Percentiles rank a stretch among this genome's conserved stretches.
Evolutionary conservation across 192 early-diverging fungal genomes (phyloP).

Genomic region (Dispira parvispora): DNA sequence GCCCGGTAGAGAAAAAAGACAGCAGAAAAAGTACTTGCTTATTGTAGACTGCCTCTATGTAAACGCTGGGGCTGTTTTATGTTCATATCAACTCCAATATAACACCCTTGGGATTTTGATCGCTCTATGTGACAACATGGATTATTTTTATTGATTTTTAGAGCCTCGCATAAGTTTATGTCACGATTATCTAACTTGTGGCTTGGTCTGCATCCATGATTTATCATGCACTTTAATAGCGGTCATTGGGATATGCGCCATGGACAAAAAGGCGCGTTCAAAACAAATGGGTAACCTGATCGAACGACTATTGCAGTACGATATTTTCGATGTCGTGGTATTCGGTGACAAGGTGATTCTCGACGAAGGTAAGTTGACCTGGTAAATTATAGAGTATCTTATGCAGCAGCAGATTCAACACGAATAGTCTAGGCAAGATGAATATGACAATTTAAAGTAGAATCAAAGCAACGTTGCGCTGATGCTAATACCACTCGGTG

Average conservation of each 20-base stretch:
- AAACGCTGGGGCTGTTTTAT: neutral
- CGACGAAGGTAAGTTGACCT: constrained; percentile 52
- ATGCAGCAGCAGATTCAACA: too few relatives aligned
- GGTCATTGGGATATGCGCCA: constrained; percentile 74
- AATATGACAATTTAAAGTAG: too few relatives aligned
- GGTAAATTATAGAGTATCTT: too few relatives aligned
- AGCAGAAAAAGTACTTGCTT: too few relatives aligned
- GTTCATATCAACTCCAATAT: neutral
- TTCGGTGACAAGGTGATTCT: constrained; percentile 96
- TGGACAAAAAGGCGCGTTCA: constrained; percentile 87
- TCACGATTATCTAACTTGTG: neutral
- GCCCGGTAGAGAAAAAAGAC: too few relatives aligned
- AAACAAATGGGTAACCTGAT: constrained; percentile 95
- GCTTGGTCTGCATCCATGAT: neutral
- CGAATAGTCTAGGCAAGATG: too few relatives aligned
- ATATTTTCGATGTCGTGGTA: constrained; percentile 67
- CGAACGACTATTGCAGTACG: constrained; percentile 41
- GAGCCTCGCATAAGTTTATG: neutral
- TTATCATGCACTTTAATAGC: neutral
- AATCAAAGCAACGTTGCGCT: too few relatives aligned
- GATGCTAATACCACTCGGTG: too few relatives aligned
- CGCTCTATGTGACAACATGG: neutral
- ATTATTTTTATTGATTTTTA: neutral
- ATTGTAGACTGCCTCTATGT: neutral
- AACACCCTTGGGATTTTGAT: neutral